Evolutionary conservation across 164 flowering plant genomes (phyloP), one percentile per base, ranked within the genome.

Genomic region (Platanus orientalis): DNA sequence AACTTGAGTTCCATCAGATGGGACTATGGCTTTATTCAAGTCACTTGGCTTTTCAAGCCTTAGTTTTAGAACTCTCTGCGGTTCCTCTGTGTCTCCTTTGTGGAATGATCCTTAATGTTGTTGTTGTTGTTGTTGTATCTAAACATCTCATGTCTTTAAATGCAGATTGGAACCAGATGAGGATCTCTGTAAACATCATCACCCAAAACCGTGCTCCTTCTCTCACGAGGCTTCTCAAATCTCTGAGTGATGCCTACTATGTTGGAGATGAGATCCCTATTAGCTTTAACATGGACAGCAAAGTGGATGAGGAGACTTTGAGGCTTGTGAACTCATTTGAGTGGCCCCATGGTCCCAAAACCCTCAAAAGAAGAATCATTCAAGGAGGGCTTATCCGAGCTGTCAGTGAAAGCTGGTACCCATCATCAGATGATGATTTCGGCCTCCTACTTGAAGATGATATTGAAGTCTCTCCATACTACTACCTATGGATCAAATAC

Each of bases 381-480:
- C 98, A 94, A 68, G 98, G 97, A 58, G 98, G 98, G 27, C 84
- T 94, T 0, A 90, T 94, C 52, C 83, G 98, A 55, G 98, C 98
- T 2, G 98, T 94, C 4, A 90, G 98, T 48, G 98, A 94, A 77
- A 90, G 97, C 55, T 94, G 98, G 98, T 94, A 94, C 76, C 98
- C 98, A 0, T 50, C 96, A 9, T 83, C 95, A 0, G 96, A 94
- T 45, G 84, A 94, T 49, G 96, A 94, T 58, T 94, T 60, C 25
- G 99, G 97, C 19, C 93, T 94, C 52, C 72, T 94, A 27, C 90
- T 94, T 13, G 99, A 94, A 66, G 99, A 94, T 57, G 99, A 94
- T 52, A 94, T 94, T 10, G 99, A 93, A 69, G 97, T 93, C 66
- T 93, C 98, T 25, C 98, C 98, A 28, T 93, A 87, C 75, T 94